phyloP scores from a whole-genome alignment of 331 rosid genomes.

The Cydonia oblonga region DNA sequence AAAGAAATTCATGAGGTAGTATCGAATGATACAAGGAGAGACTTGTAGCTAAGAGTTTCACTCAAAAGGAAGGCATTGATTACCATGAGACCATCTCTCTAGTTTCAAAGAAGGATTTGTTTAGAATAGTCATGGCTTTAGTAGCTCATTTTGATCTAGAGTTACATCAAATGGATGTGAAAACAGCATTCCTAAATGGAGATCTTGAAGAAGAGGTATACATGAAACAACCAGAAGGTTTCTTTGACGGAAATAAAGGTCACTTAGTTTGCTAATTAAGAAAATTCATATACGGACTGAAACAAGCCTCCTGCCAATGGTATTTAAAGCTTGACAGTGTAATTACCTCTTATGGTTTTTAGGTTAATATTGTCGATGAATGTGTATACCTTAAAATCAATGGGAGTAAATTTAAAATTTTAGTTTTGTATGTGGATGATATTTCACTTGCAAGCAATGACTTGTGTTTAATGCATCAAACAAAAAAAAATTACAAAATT shows the following conservation, averaged over 20 bases:
- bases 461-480: not conserved
- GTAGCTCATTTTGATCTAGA: too few species aligned
- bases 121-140: too few species aligned
- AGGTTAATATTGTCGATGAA: not conserved
- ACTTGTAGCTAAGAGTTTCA: not conserved
- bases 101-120: not conserved
- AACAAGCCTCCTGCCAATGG: not conserved
- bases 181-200: too few species aligned
- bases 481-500: too few species aligned
- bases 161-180: too few species aligned
- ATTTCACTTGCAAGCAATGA: not conserved
- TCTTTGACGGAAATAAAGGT: too few species aligned
- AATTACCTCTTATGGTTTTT: not conserved
- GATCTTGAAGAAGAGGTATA: too few species aligned
- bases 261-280: too few species aligned
- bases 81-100: not conserved
- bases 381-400: not conserved
- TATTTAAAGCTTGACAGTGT: not conserved
- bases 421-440: too few species aligned
- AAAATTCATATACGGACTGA: too few species aligned
- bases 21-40: not conserved
- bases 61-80: not conserved
- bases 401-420: not conserved
- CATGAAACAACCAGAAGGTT: too few species aligned
- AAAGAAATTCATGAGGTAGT: not conserved